Base-by-base conservation (phyloP, 2,329 filamentous ascomycete species). In the Saccharata proteae region DNA sequence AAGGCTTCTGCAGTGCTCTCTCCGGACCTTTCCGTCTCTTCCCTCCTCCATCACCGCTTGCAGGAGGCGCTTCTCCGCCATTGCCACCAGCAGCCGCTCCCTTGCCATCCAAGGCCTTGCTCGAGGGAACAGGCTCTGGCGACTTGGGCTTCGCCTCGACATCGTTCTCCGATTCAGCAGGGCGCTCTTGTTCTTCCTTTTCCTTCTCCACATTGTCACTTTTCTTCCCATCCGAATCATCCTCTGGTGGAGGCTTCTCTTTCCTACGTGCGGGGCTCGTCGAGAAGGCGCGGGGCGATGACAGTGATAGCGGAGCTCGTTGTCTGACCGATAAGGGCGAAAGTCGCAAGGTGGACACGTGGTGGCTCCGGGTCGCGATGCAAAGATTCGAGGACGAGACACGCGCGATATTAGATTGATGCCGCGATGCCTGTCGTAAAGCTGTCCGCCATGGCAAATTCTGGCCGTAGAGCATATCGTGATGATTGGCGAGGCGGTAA, bases 1-100 rank as follows among this genome's bases (percentile, higher is more conserved):
- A 74, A 2, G 85, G 81, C 59, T 96, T 96, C 46, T 84, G 75
- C 22, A 96, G 66, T 15, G 80, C 77, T 48, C 74, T 76, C 38
- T 90, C 82, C n/a, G 62, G 54, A 29, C 75, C 68, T 19, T 54
- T 48, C 51, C 80, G 86, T 33, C 83, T 77, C 48, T 75, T 80
- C 57, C 74, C 79, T 29, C 79, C 74, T 15, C 77, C 70, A 22
- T 71, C 65, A 33, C 46, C 42, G 21, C 46, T 44, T 27, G 37
- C 43, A 8, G 41, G 42, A 3, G 64, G 58, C 7, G 34, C 10
- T 12, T 32, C 26, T 7, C 71, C 46, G 11, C 48, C 69, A 41
- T 79, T 74, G 33, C 66, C 67, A 11, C 67, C 58, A 24, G 69
- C 70, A 44, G 71, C 72, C 20, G 70, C 65, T 22, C 62, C 64